phyloP scores from a whole-genome alignment of 345 rosid genomes.

The Populus deltoides region DNA sequence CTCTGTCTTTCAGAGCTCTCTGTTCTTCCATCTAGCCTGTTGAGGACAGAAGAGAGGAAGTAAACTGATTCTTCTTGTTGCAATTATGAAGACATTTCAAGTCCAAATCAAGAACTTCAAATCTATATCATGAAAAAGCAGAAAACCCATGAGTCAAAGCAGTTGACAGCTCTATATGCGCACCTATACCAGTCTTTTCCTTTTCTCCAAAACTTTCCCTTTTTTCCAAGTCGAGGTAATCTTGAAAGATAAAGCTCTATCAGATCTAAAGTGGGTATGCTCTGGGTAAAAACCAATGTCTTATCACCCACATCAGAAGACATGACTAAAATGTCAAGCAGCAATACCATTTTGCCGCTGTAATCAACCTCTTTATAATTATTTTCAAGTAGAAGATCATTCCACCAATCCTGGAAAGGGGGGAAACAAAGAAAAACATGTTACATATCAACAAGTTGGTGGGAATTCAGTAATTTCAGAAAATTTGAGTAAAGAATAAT shows the following conservation, averaged over 20 bases:
- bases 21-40: slow-evolving; percentile 95
- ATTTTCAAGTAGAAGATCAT: slow-evolving; percentile 74
- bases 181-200: slow-evolving; percentile 99
- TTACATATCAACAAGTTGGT: neutral
- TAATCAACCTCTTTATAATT: slow-evolving; percentile 64
- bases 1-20: slow-evolving; percentile 97
- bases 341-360: slow-evolving; percentile 98
- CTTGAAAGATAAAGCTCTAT: slow-evolving; percentile 88
- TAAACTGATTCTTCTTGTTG: neutral
- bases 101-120: neutral
- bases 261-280: slow-evolving; percentile 96
- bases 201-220: slow-evolving; percentile 87
- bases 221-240: slow-evolving; percentile 64
- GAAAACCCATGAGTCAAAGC: neutral
- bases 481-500: neutral
- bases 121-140: neutral
- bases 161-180: slow-evolving; percentile 22
- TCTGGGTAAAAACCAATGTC: slow-evolving; percentile 95
- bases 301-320: slow-evolving; percentile 80
- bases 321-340: slow-evolving; percentile 79
- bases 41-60: slow-evolving; percentile 11
- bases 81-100: neutral
- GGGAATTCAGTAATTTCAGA: neutral
- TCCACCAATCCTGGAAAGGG: slow-evolving; percentile 86
- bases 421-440: neutral